Evolutionary conservation across 345 rosid species (phyloP), one percentile per base, ranked within the genome.

Genomic region (Gossypium rotundifolium): DNA sequence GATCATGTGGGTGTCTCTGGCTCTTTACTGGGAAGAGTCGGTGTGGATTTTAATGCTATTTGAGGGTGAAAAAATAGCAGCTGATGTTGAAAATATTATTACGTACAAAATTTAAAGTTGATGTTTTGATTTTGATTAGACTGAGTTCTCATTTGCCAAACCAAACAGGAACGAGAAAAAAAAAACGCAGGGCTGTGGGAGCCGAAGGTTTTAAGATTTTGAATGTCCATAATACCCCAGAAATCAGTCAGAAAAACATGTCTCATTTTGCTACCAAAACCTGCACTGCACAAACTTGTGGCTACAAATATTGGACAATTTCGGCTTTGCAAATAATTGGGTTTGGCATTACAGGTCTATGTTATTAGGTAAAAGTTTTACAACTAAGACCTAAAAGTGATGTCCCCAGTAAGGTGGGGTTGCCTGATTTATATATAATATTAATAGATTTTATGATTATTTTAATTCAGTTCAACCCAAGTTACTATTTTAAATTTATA

Each of bases 1-100:
- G 71, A 81, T 79, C 90, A 91, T 89, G 97, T 86, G 98, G 84
- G 81, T 72, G 80, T 81, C 76, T 11, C 83, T 77, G 88, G 76
- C 86, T 74, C 81, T 78, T 78, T 65, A 76, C 87, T 60, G 77
- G 69, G 70, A 66, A 65, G 81, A 80, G 91, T 88, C 91, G 93
- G 96, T 86, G 94, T 33, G 79, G 86, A 84, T 81, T 3, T 88
- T 83, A 89, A 83, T 86, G 89, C 70, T 55, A 65, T 76, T 80
- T 44, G 5, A 33, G 40, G 40, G 7, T 33, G 40, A 33, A 5
- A 33, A 33, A 40, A 7, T 11, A 1, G 49, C 38, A 14, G 23
- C 40, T 5, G 40, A 33, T 33, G 40, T 33, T 33, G 40, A 33
- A 5, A 33, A 33, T 33, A 33, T 33, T 33, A 33, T 33, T 33